Evolutionary conservation across 805 yeast species (phyloP).

Genomic region (Hanseniaspora lindneri): DNA sequence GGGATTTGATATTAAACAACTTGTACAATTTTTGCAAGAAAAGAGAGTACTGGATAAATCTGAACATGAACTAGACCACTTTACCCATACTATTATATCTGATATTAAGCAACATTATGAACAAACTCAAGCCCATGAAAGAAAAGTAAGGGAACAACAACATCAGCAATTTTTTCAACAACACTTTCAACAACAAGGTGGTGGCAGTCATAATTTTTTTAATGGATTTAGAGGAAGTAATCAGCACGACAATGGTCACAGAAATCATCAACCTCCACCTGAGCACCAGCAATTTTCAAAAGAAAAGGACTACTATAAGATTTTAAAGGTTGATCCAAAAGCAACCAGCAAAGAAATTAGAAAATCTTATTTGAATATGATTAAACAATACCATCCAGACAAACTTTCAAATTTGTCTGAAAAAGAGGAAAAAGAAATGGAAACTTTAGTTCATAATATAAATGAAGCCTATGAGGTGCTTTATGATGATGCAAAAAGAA

Average conservation of each 20-base stretch:
- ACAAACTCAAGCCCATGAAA: conserved; percentile 33
- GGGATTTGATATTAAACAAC: conserved; percentile 27
- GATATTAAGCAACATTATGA: conserved; percentile 28
- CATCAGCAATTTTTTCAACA: conserved; percentile 39
- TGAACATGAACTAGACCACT: conserved; percentile 27
- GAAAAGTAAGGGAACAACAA: conserved; percentile 35
- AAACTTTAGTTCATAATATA: conserved; percentile 77
- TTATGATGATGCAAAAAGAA: conserved; percentile 50
- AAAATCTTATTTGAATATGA: conserved; percentile 65
- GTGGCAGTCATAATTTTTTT: conserved; percentile 17
- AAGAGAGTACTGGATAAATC: conserved; percentile 33
- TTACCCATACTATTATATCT: not conserved
- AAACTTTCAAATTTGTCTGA: conserved; percentile 56
- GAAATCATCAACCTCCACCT: conserved; percentile 25
- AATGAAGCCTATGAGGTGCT: conserved; percentile 86
- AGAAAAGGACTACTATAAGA: conserved; percentile 65
- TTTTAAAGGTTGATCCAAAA: conserved; percentile 51
- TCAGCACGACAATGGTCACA: conserved; percentile 24
- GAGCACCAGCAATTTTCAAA: conserved; percentile 20
- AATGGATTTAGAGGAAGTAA: conserved; percentile 22
- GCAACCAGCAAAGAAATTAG: conserved; percentile 66
- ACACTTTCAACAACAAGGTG: conserved; percentile 29
- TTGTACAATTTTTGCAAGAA: conserved; percentile 31
- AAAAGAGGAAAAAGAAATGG: conserved; percentile 54
- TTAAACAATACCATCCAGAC: conserved; percentile 84